Base-by-base conservation (phyloP, 129 eudicot species). In the Arctium minus region DNA sequence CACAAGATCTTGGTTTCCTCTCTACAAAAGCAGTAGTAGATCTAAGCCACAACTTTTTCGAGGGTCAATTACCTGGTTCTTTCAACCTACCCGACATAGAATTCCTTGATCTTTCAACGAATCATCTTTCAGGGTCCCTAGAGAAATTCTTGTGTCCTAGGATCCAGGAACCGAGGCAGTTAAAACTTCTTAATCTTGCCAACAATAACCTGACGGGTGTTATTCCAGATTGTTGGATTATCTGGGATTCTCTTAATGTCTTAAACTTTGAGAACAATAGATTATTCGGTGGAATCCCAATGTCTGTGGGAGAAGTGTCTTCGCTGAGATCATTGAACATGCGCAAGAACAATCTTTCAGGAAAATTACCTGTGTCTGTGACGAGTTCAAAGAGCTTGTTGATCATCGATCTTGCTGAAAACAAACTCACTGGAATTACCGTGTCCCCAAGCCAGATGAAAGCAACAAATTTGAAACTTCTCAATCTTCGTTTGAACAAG, bases 151-250 rank as follows among this genome's bases (percentile, higher is more conserved):
- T 89, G 32, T 89, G 91, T 74, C 80, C 81, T 12, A 56, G 8
- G 6, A 27, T 84, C n/a, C 70, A 70, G 5, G 53, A 39, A 60
- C 38, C 74, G 2, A 84, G 85, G 39, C 27, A 6, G 12, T n/a
- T 85, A 9, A 5, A 60, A 30, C 67, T 85, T 78, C 89, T 89
- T 37, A 50, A 87, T 69, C 82, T 89, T 2, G 89, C 82, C 56
- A 39, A 30, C 5, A 89, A 89, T 76, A 70, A 71, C n/a, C 13
- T 85, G n/a, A 79, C 85, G 1, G 87, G 91, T 15, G 83, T 79
- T 71, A 76, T 88, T 64, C 89, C 89, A 1, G 84, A 88, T 30
- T 85, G 91, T 73, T 86, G 69, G 87, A 83, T n/a, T 77, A 86
- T 70, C 37, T 81, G 89, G 85, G 64, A 76, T 48, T 62, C 70